Evolutionary conservation across 306 rosid genomes (phyloP).

Genomic region (Astragalus glycyphyllos): DNA sequence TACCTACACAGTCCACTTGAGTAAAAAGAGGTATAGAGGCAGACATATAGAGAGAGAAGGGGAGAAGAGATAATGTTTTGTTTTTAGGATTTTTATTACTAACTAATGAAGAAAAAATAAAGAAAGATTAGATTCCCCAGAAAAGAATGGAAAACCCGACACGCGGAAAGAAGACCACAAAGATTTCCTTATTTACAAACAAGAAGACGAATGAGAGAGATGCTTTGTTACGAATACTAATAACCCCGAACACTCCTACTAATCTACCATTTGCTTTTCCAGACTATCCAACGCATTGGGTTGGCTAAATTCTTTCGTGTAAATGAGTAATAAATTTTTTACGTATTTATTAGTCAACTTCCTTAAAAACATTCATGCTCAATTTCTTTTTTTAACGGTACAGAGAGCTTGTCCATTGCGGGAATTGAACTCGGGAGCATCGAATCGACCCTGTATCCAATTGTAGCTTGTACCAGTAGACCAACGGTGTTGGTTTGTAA

Average conservation of each 20-base stretch:
- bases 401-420: too few species aligned
- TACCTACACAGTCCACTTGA: conserved; percentile 7
- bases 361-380: too few species aligned
- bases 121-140: conserved; percentile 30
- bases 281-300: too few species aligned
- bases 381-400: too few species aligned
- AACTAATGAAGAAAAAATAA: too few species aligned
- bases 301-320: too few species aligned
- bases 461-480: too few species aligned
- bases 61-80: neutral
- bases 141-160: conserved; percentile 29
- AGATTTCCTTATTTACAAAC: conserved; percentile 12
- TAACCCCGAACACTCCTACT: conserved; percentile 6
- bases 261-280: conserved; percentile 7
- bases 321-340: too few species aligned
- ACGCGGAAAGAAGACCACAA: conserved; percentile 39
- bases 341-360: too few species aligned
- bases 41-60: neutral
- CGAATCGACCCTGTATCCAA: too few species aligned
- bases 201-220: conserved; percentile 43
- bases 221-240: conserved; percentile 24
- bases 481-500: too few species aligned
- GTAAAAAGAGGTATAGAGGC: neutral
- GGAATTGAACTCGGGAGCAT: too few species aligned
- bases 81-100: neutral